Percentiles rank a stretch among this genome's conserved stretches.
phyloP scores from a whole-genome alignment of 306 rosid species.

The Pyrus betulifolia region DNA sequence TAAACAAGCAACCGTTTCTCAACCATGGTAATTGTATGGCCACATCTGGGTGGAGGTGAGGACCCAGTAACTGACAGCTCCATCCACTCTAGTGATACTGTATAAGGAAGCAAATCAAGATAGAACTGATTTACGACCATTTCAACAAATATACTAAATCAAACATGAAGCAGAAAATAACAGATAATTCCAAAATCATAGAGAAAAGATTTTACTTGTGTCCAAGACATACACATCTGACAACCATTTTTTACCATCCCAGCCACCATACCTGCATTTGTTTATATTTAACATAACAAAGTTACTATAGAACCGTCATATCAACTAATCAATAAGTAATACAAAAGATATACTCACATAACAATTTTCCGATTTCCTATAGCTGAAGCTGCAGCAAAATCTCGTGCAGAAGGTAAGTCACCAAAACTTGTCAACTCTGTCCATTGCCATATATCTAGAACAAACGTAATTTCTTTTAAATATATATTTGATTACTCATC shows the following conservation, averaged over 20 bases:
- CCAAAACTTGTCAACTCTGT: slow-evolving; percentile 92
- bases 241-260: slow-evolving; percentile 98
- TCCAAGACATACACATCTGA: slow-evolving; percentile 90
- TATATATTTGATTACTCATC: background rate
- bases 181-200: slow-evolving; percentile 1
- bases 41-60: slow-evolving; percentile 90
- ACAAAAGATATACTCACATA: slow-evolving; percentile 44
- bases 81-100: slow-evolving; percentile 92
- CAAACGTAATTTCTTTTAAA: background rate
- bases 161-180: background rate
- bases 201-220: slow-evolving; percentile 53
- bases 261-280: slow-evolving; percentile 86
- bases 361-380: slow-evolving; percentile 86
- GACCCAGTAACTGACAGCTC: slow-evolving; percentile 78
- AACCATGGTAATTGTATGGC: slow-evolving; percentile 85
- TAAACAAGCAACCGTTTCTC: slow-evolving; percentile 86
- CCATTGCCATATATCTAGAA: slow-evolving; percentile 97
- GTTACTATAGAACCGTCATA: slow-evolving; percentile 4
- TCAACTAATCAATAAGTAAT: background rate
- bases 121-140: slow-evolving; percentile 14
- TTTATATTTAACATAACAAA: slow-evolving; percentile 10
- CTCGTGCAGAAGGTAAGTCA: slow-evolving; percentile 86
- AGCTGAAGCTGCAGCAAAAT: slow-evolving; percentile 90
- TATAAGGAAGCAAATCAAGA: slow-evolving; percentile 16
- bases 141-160: background rate